These are phyloP conservation scores for Lanmaoa pseudosensibilis DNA, from an alignment of 768 basidiomycete genomes.

Conservation along the genomic window DNA sequence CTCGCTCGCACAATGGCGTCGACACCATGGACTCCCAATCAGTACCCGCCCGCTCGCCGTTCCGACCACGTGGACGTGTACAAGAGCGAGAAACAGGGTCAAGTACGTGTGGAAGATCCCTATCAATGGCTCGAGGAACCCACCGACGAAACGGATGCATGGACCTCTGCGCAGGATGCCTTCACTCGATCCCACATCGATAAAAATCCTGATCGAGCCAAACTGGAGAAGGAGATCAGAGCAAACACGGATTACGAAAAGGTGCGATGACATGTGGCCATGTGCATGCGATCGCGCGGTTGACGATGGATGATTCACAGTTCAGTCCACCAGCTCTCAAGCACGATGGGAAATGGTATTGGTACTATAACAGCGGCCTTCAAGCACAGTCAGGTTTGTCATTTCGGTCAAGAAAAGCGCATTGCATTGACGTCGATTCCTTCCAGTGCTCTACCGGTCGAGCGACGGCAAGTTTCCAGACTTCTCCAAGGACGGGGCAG, in stretches of 20 bases:
- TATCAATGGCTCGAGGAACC: conserved; percentile 74
- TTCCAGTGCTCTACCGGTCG: conserved; percentile 61
- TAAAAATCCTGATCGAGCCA: conserved; percentile 57
- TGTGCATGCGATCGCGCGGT: background rate
- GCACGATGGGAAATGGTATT: conserved; percentile 75
- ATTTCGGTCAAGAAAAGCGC: background rate
- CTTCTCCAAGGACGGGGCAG: conserved; percentile 43
- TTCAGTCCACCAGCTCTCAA: conserved; percentile 62
- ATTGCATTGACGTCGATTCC: background rate
- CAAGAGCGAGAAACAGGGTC: conserved; percentile 59
- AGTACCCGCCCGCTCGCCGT: conserved; percentile 65
- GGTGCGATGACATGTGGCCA: conserved; percentile 26
- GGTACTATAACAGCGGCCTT: conserved; percentile 77
- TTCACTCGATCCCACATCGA: conserved; percentile 63
- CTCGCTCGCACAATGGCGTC: conserved; percentile 34
- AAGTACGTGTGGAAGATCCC: conserved; percentile 66
- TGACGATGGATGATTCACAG: conserved; percentile 34
- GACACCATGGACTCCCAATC: conserved; percentile 53
- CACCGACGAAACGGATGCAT: conserved; percentile 60
- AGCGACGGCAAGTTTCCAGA: conserved; percentile 53
- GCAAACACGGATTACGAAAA: conserved; percentile 53
- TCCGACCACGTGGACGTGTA: conserved; percentile 69
- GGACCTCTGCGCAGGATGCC: conserved; percentile 60
- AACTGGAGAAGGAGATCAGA: conserved; percentile 58
- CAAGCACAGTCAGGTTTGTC: conserved; percentile 57